These are phyloP conservation scores for Cymodocea nodosa DNA, from an alignment of 116 monocot genomes.

Conservation along the genomic window DNA sequence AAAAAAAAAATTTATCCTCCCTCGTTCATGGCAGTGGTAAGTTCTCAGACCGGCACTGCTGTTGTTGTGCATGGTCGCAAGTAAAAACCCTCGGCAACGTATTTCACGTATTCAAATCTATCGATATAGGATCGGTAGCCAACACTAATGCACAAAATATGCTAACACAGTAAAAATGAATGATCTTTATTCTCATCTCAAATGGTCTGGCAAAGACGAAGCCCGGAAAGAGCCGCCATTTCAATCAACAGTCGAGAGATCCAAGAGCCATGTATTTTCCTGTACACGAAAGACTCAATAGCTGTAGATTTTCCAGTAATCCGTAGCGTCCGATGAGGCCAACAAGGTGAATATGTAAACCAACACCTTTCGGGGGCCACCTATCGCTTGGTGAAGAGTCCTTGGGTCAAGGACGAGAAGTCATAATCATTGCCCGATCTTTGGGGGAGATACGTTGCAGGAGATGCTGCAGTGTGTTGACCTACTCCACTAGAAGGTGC, in stretches of 20 bases:
- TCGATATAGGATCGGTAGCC: too few species aligned
- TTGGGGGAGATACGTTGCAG: slow-evolving; percentile 17
- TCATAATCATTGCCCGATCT: slow-evolving; percentile 58
- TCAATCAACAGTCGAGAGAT: not conserved
- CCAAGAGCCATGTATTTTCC: slow-evolving; percentile 4
- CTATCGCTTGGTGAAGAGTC: slow-evolving; percentile 52
- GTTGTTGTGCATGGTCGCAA: too few species aligned
- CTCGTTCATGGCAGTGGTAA: too few species aligned
- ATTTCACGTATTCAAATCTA: too few species aligned
- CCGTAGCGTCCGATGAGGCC: not conserved
- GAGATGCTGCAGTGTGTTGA: slow-evolving; percentile 15
- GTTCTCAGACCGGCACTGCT: too few species aligned
- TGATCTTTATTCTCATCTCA: not conserved
- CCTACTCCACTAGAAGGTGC: slow-evolving; percentile 6
- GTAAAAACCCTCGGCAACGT: too few species aligned
- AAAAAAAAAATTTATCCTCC: too few species aligned
- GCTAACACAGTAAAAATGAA: too few species aligned
- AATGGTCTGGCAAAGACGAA: not conserved
- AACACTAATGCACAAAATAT: too few species aligned
- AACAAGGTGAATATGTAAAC: not conserved
- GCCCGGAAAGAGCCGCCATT: not conserved
- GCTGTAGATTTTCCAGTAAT: too few species aligned
- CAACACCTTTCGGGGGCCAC: not conserved
- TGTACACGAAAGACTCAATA: too few species aligned
- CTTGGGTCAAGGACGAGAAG: slow-evolving; percentile 82